Evolutionary conservation across 2,329 filamentous ascomycete genomes (phyloP).

Genomic region (Botrytis squamosa): DNA sequence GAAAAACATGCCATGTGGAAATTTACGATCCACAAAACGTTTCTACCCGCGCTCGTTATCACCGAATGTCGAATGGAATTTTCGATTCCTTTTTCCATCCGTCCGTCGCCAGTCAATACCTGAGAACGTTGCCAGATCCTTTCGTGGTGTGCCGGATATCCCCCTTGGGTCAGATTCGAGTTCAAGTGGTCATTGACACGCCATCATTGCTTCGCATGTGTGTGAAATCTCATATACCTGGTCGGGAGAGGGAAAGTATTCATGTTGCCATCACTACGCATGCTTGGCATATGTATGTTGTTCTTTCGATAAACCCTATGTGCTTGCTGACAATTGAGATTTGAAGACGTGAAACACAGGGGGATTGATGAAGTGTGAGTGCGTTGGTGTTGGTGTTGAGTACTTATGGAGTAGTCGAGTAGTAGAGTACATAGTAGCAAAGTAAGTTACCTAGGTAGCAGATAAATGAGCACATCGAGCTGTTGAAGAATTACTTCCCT

Average conservation of each 20-base stretch:
- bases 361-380: not conserved
- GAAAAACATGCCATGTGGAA: conserved; percentile 1
- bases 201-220: not conserved
- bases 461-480: not conserved
- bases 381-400: not conserved
- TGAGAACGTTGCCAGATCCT: not conserved
- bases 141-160: not conserved
- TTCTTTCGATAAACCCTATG: not conserved
- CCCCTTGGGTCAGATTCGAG: not conserved
- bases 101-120: not conserved
- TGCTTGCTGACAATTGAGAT: not conserved
- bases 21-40: not conserved
- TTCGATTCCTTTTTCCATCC: not conserved
- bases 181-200: not conserved
- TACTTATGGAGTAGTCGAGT: not conserved
- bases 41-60: not conserved
- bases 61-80: not conserved
- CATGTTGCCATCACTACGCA: conserved; percentile 2
- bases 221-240: not conserved
- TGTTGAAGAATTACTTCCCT: not conserved
- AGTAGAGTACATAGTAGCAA: too few species aligned
- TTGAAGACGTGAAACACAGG: not conserved
- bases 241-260: not conserved
- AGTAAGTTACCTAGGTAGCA: too few species aligned
- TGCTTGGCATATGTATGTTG: conserved; percentile 4